Percentiles rank a stretch among this genome's conserved stretches.
Conservation (phyloP, 2,329 filamentous ascomycete species). For the Teratosphaeria destructans region DNA sequence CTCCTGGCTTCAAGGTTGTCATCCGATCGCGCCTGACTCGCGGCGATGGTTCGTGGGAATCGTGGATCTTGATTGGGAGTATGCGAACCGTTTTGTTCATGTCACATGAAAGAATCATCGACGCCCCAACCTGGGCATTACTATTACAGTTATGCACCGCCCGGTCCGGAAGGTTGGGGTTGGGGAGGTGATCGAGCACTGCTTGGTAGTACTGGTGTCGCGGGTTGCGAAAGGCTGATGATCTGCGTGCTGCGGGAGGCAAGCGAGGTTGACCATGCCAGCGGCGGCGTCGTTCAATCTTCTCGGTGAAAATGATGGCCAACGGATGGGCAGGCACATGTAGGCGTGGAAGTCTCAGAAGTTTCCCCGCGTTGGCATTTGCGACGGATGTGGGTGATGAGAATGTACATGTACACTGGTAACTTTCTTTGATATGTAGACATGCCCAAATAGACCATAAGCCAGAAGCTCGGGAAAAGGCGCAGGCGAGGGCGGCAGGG, state of each 20-base stretch:
- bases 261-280: background rate
- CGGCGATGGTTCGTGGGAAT: background rate
- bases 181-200: background rate
- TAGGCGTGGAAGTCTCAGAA: background rate
- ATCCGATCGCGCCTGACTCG: background rate
- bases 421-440: background rate
- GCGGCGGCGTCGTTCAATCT: background rate
- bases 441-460: background rate
- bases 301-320: background rate
- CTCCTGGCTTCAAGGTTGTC: background rate
- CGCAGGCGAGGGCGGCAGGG: background rate
- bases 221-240: background rate
- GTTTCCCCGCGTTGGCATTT: background rate
- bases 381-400: no score
- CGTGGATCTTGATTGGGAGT: background rate
- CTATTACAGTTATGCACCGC: background rate
- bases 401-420: background rate
- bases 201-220: background rate
- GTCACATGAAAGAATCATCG: background rate
- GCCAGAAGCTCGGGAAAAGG: background rate
- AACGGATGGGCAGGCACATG: background rate
- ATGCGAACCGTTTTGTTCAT: background rate
- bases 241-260: background rate
- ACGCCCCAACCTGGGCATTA: background rate
- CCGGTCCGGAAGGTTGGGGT: background rate